A percentile compares a stretch with the other conserved stretches of the same genome.
Conservation (phyloP, 768 basidiomycete genomes). For the Collybia nuda region DNA sequence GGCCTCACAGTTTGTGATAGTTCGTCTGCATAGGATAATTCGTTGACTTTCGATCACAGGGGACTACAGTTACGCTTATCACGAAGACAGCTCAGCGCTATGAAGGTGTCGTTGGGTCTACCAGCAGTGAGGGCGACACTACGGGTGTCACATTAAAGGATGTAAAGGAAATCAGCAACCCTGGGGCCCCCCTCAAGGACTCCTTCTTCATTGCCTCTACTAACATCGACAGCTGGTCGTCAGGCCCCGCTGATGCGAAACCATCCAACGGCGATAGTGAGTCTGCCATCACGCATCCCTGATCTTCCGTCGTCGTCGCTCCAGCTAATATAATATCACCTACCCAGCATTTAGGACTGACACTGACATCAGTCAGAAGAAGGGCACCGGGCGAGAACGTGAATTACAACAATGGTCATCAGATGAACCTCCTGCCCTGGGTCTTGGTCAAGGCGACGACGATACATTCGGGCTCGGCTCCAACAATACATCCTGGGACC, state of each 20-base stretch:
- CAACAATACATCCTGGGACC: slow-evolving; percentile 70
- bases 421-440: slow-evolving; percentile 29
- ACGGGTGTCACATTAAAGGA: slow-evolving; percentile 75
- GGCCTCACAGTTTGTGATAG: slow-evolving; percentile 64
- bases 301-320: not conserved
- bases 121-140: slow-evolving; percentile 63
- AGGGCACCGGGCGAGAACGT: slow-evolving; percentile 56
- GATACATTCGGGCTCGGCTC: slow-evolving; percentile 64
- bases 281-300: slow-evolving; percentile 24
- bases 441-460: slow-evolving; percentile 52
- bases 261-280: slow-evolving; percentile 71
- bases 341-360: slow-evolving; percentile 78
- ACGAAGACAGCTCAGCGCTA: slow-evolving; percentile 72
- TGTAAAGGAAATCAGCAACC: slow-evolving; percentile 68
- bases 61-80: slow-evolving; percentile 74
- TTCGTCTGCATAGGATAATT: slow-evolving; percentile 1
- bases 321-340: slow-evolving; percentile 5
- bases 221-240: slow-evolving; percentile 73
- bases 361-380: slow-evolving; percentile 69
- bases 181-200: slow-evolving; percentile 71
- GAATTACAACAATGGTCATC: slow-evolving; percentile 82
- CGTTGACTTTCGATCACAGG: slow-evolving; percentile 30
- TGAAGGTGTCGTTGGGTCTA: slow-evolving; percentile 69
- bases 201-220: slow-evolving; percentile 65
- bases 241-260: slow-evolving; percentile 72